Evolutionary conservation across 2,329 filamentous ascomycete genomes (phyloP).

Genomic region (Penicillium italicum): DNA sequence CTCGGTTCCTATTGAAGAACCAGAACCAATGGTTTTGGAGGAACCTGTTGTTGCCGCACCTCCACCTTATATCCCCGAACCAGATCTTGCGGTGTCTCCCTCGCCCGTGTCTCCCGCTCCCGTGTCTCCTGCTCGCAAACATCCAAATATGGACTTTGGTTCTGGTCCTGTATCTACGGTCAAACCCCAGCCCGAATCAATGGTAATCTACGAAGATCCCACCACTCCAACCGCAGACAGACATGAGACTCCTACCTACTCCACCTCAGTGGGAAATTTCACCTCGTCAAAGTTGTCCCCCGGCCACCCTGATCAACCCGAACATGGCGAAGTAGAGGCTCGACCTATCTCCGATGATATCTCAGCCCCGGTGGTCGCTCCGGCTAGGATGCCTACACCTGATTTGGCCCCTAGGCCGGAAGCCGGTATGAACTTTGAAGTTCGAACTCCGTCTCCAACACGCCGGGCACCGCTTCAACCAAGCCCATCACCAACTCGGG

Average conservation of each 20-base stretch:
- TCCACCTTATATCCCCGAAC: constrained; percentile 3
- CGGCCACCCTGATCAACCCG: not conserved
- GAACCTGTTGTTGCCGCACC: constrained; percentile 3
- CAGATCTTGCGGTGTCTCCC: not conserved
- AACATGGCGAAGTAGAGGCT: not conserved
- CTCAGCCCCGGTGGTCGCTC: not conserved
- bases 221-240: constrained; percentile 16
- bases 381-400: constrained; percentile 2
- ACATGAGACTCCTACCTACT: constrained; percentile 2
- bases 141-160: constrained; percentile 3
- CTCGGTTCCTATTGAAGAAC: constrained; percentile 14
- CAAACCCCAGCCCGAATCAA: constrained; percentile 17
- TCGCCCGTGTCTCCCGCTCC: not conserved
- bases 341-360: not conserved
- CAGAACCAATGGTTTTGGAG: constrained; percentile 8
- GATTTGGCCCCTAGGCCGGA: constrained; percentile 13
- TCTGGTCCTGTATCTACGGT: constrained; percentile 7
- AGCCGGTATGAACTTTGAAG: constrained; percentile 11
- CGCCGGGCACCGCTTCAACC: constrained; percentile 20
- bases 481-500: constrained; percentile 21
- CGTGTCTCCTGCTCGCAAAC: not conserved
- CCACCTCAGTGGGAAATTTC: constrained; percentile 5
- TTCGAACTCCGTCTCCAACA: constrained; percentile 16
- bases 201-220: constrained; percentile 29
- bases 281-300: constrained; percentile 3